These are phyloP conservation scores for Anthracocystis panici-leucophaei DNA, from an alignment of 1,284 basidiomycete species.

Conservation along the genomic window DNA sequence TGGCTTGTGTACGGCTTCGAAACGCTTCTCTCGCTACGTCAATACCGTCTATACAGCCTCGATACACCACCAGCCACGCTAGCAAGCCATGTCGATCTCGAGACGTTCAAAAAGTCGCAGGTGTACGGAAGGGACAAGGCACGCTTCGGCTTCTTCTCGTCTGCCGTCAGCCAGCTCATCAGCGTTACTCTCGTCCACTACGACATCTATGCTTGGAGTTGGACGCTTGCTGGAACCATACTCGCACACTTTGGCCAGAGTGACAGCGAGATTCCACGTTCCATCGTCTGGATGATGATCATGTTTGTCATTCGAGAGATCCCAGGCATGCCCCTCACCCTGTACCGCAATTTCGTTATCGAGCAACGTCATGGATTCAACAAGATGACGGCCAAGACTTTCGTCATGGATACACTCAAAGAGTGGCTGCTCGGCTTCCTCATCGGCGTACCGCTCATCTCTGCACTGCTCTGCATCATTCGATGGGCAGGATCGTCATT, in stretches of 20 bases:
- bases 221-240: conserved; percentile 76
- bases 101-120: conserved; percentile 89
- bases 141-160: conserved; percentile 81
- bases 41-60: conserved; percentile 85
- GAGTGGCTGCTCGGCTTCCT: conserved; percentile 79
- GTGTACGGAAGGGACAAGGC: conserved; percentile 91
- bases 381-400: conserved; percentile 82
- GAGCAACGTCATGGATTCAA: conserved; percentile 98
- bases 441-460: conserved; percentile 88
- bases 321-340: conserved; percentile 76
- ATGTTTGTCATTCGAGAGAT: conserved; percentile 68
- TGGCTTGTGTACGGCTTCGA: conserved; percentile 86
- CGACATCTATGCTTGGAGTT: conserved; percentile 84
- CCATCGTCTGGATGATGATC: conserved; percentile 77
- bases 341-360: conserved; percentile 91
- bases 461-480: conserved; percentile 88
- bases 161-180: conserved; percentile 79
- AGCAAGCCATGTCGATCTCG: conserved; percentile 78
- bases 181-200: conserved; percentile 80
- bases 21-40: conserved; percentile 85
- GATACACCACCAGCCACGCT: conserved; percentile 82
- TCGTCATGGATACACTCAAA: conserved; percentile 81
- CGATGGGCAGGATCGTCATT: conserved; percentile 81
- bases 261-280: conserved; percentile 79
- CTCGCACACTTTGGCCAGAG: conserved; percentile 38